These are phyloP conservation scores for Sporobolomyces phaffii DNA, from an alignment of 768 basidiomycete species.

Conservation along the genomic window DNA sequence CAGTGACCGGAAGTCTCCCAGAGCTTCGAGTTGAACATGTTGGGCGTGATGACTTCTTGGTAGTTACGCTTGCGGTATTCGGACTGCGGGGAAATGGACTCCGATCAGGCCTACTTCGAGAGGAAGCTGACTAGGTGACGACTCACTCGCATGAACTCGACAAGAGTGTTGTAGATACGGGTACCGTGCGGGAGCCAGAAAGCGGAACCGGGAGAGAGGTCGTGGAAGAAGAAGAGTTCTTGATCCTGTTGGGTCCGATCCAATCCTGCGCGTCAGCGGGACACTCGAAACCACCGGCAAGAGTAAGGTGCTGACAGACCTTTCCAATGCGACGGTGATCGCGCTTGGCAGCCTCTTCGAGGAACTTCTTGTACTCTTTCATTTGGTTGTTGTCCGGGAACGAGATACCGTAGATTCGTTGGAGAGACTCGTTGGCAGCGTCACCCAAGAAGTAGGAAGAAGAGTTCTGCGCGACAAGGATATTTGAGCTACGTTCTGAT, in stretches of 20 bases:
- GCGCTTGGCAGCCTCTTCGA: slow-evolving; percentile 94
- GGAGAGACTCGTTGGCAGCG: slow-evolving; percentile 82
- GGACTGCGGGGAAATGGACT: slow-evolving; percentile 50
- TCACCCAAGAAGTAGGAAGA: slow-evolving; percentile 98
- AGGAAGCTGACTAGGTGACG: neutral
- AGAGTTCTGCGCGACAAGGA: too few relatives aligned
- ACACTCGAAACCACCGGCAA: too few relatives aligned
- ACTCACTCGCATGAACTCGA: slow-evolving; percentile 81
- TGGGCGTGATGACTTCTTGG: slow-evolving; percentile 96
- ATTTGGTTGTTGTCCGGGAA: slow-evolving; percentile 97
- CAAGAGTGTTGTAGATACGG: slow-evolving; percentile 86
- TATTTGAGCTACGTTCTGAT: too few relatives aligned
- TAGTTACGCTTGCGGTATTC: slow-evolving; percentile 96
- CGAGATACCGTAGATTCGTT: slow-evolving; percentile 94
- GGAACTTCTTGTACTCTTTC: slow-evolving; percentile 87
- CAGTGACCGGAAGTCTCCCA: slow-evolving; percentile 99
- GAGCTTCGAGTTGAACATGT: slow-evolving; percentile 91
- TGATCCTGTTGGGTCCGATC: slow-evolving; percentile 59
- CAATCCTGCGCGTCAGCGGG: too few relatives aligned
- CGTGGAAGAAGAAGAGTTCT: slow-evolving; percentile 98
- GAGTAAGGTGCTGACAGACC: slow-evolving; percentile 48
- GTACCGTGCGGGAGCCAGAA: slow-evolving; percentile 98
- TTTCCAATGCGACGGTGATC: slow-evolving; percentile 95
- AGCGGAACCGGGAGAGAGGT: slow-evolving; percentile 84
- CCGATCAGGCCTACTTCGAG: neutral